A percentile compares a stretch with the other conserved stretches of the same genome.
Conservation (phyloP, 805 yeast species). For the Saturnispora zaruensis region DNA sequence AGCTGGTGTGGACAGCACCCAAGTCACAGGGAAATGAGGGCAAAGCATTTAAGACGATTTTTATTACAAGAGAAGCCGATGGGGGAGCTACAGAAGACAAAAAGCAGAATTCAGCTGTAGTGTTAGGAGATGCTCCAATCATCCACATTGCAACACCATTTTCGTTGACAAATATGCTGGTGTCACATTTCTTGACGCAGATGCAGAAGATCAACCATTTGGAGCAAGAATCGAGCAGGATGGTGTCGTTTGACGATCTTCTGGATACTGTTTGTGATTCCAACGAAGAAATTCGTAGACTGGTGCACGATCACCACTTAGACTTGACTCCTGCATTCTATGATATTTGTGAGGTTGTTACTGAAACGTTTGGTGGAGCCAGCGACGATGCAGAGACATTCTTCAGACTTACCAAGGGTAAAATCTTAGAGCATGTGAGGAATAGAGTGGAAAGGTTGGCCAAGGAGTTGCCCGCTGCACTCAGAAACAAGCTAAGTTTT, state of each 20-base stretch:
- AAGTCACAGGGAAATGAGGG: conserved; percentile 11
- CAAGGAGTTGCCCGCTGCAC: conserved; percentile 31
- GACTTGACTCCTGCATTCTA: conserved; percentile 2
- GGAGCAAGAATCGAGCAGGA: conserved; percentile 18
- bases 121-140: background rate
- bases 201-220: background rate
- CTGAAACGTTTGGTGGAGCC: conserved; percentile 31
- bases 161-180: background rate
- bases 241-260: conserved; percentile 37
- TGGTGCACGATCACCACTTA: background rate
- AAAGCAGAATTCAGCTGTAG: background rate
- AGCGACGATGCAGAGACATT: conserved; percentile 35
- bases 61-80: background rate
- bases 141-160: conserved; percentile 1
- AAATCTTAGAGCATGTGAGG: conserved; percentile 32
- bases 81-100: background rate
- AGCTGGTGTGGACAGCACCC: conserved; percentile 17
- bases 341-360: conserved; percentile 32
- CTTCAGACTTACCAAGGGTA: conserved; percentile 35
- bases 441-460: conserved; percentile 31
- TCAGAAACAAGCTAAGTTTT: conserved; percentile 11
- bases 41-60: background rate
- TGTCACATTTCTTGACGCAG: background rate
- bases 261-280: conserved; percentile 20
- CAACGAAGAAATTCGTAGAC: background rate